Base-by-base conservation (phyloP, 1,284 basidiomycete species). In the Cerioporus squamosus region DNA sequence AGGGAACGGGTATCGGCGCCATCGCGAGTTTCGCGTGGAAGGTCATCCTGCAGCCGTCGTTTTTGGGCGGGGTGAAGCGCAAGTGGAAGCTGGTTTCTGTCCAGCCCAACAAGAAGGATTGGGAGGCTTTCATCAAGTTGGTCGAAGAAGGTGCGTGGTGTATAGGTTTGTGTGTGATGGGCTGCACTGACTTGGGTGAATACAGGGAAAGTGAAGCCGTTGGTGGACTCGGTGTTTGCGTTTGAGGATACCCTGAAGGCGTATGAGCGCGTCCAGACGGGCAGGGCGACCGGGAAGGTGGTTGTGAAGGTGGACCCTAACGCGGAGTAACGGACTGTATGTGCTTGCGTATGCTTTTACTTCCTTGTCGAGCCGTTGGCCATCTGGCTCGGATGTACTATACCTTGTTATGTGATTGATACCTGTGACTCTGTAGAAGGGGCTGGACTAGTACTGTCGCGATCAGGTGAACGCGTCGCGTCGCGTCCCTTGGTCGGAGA, bases 221-320 rank as follows among this genome's bases (percentile, higher is more conserved):
- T 80, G 0, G 80, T 92, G 7, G 89, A 92, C 70, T 86, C 83
- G 0, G 81, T 85, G 2, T 82, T 76, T 60, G 68, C 68, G 3
- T 89, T 90, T 53, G 79, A 82, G 17, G 84, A 89, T 24, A 81
- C 73, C 0, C 66, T 80, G 42, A 74, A 82, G 60, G 90, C 87
- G 3, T 92, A 87, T 62, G 82, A 85, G 33, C 77, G 78, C 47
- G 66, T 89, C n/a, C 75, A 83, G 75, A 79, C 79, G 3, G 72
- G 75, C 5, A 77, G 81, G 44, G 84, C 86, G 2, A 81, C 75
- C 15, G 90, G 90, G 1, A 91, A 91, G 70, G 78, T 92, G 2
- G 72, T 84, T 2, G 74, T 87, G 39, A 69, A 65, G 51, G 61
- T 66, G 8, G 63, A 63, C 18, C 57, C 60, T 9, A 46, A 51